phyloP scores from a whole-genome alignment of 2,329 filamentous ascomycete genomes.

The Neonectria faginata region DNA sequence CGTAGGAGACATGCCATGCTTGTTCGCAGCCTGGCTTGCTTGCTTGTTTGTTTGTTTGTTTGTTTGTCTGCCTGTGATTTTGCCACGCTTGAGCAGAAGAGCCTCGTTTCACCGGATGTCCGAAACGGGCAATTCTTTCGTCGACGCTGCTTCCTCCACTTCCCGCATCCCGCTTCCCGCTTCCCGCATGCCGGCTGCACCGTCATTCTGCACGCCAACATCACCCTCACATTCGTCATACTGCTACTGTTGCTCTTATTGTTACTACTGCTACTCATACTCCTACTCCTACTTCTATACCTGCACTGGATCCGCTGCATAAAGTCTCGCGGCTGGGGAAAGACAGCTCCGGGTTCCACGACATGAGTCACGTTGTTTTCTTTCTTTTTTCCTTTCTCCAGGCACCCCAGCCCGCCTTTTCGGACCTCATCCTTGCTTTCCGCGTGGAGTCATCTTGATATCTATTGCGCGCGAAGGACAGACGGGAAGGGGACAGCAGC shows the following conservation, averaged over 20 bases:
- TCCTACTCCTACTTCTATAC: no score
- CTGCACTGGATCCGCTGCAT: not conserved
- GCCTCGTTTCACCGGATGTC: conserved; percentile 11
- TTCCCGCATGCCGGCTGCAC: conserved; percentile 3
- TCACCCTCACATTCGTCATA: not conserved
- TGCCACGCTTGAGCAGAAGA: not conserved
- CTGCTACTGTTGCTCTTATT: not conserved
- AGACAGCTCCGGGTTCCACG: conserved; percentile 20
- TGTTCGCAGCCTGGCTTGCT: not conserved
- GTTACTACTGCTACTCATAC: not conserved
- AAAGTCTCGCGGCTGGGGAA: conserved; percentile 20
- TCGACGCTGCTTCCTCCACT: not conserved
- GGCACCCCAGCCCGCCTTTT: conserved; percentile 17
- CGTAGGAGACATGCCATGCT: conserved; percentile 8
- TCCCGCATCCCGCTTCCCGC: not conserved
- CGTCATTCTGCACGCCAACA: not conserved
- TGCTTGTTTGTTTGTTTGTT: no score
- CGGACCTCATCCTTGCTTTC: conserved; percentile 5
- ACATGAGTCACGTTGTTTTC: conserved; percentile 28
- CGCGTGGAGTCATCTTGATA: conserved; percentile 21
- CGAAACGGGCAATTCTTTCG: conserved; percentile 17
- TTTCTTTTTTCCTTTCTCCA: not conserved
- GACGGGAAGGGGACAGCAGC: not conserved
- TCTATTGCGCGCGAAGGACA: not conserved
- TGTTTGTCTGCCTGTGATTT: not conserved